phyloP scores from a whole-genome alignment of 2,329 filamentous ascomycete species.

The Aureobasidium lini region DNA sequence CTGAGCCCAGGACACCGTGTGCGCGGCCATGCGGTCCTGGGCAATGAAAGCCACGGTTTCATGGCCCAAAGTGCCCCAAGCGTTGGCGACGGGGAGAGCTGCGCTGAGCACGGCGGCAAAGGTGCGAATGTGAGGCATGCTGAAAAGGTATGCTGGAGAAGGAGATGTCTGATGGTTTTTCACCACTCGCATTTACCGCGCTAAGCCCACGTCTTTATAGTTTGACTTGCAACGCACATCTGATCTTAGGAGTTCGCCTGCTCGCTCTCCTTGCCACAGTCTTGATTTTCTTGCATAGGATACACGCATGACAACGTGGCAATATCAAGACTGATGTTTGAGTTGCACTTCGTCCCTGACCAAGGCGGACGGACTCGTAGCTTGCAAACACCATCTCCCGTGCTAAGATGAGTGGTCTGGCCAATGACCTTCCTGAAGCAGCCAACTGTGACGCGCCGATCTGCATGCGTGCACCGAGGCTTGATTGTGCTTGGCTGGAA shows the following conservation, averaged over 20 bases:
- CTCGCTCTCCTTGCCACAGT: no score
- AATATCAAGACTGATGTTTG: not conserved
- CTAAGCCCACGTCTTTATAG: no score
- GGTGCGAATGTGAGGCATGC: not conserved
- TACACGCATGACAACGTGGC: no score
- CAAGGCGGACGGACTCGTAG: not conserved
- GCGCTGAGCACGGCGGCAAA: conserved; percentile 8
- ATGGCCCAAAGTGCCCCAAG: conserved; percentile 49
- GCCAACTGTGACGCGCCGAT: not conserved
- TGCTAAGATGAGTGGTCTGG: not conserved
- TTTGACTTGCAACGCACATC: no score
- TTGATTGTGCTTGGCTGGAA: not conserved
- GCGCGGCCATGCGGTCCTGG: conserved; percentile 38
- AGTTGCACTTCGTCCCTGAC: not conserved
- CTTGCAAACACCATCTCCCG: no score
- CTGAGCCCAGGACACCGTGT: conserved; percentile 39
- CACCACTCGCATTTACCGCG: no score
- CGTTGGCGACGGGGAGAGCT: conserved; percentile 22
- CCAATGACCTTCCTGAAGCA: not conserved
- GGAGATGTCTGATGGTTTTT: no score
- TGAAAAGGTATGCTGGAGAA: not conserved
- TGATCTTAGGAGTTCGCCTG: no score
- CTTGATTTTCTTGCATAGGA: no score
- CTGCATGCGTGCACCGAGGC: not conserved
- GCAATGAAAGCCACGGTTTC: conserved; percentile 49